phyloP scores from a whole-genome alignment of 495 filamentous ascomycete species.

The Neurospora sp. region DNA sequence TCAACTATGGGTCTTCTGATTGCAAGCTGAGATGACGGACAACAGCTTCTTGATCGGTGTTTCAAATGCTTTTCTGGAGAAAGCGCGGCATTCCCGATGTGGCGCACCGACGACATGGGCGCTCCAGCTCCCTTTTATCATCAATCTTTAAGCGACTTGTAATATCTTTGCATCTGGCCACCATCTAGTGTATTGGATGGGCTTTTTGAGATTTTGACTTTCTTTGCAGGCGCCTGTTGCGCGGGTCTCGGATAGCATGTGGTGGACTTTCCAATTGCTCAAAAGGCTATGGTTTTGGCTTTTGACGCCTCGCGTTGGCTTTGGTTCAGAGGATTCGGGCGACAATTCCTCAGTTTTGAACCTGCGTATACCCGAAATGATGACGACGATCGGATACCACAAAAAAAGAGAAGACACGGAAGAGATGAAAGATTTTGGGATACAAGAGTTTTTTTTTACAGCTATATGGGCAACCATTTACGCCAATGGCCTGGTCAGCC shows the following conservation, averaged over 20 bases:
- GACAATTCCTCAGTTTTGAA: neutral
- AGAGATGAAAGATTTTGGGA: constrained; percentile 22
- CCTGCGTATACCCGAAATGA: constrained; percentile 13
- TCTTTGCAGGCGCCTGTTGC: neutral
- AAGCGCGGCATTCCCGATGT: neutral
- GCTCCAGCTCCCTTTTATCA: neutral
- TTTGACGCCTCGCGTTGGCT: neutral
- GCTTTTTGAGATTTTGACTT: neutral
- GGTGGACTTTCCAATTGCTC: neutral
- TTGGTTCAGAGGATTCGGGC: neutral
- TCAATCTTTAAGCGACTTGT: neutral
- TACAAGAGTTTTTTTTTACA: constrained; percentile 20
- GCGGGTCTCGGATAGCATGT: neutral
- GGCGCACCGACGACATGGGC: neutral
- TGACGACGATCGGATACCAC: constrained; percentile 17
- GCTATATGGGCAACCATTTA: constrained; percentile 27
- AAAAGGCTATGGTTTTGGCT: neutral
- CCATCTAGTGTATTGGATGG: neutral
- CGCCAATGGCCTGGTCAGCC: constrained; percentile 12
- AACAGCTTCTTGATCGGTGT: neutral
- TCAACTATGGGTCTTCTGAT: neutral
- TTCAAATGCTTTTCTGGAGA: neutral
- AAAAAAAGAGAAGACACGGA: constrained; percentile 8
- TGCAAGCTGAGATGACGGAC: neutral
- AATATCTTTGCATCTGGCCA: neutral